Conservation (phyloP, 805 yeast species). For the Cyberlindnera sargentensis region DNA sequence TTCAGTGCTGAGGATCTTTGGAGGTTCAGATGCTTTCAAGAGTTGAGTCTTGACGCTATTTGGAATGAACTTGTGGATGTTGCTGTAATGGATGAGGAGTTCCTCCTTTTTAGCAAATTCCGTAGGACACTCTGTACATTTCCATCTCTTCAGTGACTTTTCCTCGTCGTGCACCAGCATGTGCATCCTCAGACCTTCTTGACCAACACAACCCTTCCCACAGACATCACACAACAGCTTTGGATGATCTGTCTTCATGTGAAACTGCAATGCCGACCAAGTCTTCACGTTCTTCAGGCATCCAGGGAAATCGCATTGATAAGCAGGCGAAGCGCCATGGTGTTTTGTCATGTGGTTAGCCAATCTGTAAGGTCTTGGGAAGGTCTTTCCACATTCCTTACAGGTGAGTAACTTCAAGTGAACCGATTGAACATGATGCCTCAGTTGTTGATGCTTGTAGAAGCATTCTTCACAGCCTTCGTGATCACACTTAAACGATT, state of each 20-base stretch:
- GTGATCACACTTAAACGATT: slow-evolving; percentile 52
- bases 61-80: slow-evolving; percentile 30
- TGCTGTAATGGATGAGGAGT: slow-evolving; percentile 47
- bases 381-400: slow-evolving; percentile 54
- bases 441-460: slow-evolving; percentile 65
- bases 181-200: slow-evolving; percentile 62
- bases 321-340: slow-evolving; percentile 51
- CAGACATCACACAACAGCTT: slow-evolving; percentile 58
- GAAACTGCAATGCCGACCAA: slow-evolving; percentile 69
- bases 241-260: slow-evolving; percentile 68
- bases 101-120: slow-evolving; percentile 52
- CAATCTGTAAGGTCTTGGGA: slow-evolving; percentile 57
- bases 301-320: slow-evolving; percentile 56
- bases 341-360: slow-evolving; percentile 57
- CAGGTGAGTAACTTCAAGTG: slow-evolving; percentile 56
- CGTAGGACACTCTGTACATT: slow-evolving; percentile 48
- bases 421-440: slow-evolving; percentile 59
- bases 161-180: slow-evolving; percentile 60
- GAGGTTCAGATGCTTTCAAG: background rate
- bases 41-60: slow-evolving; percentile 1
- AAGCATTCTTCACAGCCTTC: slow-evolving; percentile 63
- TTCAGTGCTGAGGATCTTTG: slow-evolving; percentile 8
- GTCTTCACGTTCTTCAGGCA: slow-evolving; percentile 57
- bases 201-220: slow-evolving; percentile 67
- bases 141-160: slow-evolving; percentile 42